A percentile compares a stretch with the other conserved stretches of the same genome.
phyloP scores from a whole-genome alignment of 352 stramenopile species.

The Globisporangium iwayamae region DNA sequence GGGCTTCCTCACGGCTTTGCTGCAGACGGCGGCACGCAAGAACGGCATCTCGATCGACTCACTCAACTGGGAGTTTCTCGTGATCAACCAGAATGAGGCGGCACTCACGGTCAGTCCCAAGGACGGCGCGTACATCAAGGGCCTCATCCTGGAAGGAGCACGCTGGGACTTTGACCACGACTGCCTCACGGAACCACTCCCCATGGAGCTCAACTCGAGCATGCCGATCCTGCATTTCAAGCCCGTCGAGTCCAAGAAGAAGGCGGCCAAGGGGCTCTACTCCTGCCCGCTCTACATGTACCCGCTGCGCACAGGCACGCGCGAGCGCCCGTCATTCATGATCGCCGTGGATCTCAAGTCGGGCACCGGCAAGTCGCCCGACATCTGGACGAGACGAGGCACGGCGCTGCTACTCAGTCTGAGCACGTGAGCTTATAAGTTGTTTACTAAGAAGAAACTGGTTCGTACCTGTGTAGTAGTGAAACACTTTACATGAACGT shows the following conservation, averaged over 20 bases:
- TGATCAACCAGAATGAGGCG: conserved; percentile 88
- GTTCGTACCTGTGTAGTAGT: not conserved
- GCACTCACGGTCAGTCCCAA: conserved; percentile 80
- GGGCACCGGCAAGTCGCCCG: conserved; percentile 78
- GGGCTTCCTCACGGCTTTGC: conserved; percentile 93
- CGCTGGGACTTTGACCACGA: conserved; percentile 91
- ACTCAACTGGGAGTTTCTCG: conserved; percentile 93
- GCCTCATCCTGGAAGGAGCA: conserved; percentile 91
- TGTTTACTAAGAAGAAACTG: not conserved
- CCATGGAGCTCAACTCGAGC: conserved; percentile 89
- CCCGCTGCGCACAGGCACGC: conserved; percentile 92
- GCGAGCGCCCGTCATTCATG: conserved; percentile 94
- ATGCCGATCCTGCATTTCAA: conserved; percentile 96
- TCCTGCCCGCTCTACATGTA: conserved; percentile 96
- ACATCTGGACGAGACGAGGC: conserved; percentile 93
- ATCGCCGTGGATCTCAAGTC: conserved; percentile 92
- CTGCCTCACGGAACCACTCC: conserved; percentile 85
- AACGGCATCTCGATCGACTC: conserved; percentile 95
- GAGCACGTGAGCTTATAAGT: conserved; percentile 44
- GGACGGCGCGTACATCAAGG: conserved; percentile 90
- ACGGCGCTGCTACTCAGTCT: conserved; percentile 91
- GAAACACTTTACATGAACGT: not conserved
- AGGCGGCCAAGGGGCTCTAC: conserved; percentile 90
- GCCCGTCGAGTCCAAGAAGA: conserved; percentile 94
- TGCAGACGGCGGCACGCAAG: conserved; percentile 93